Evolutionary conservation across 768 basidiomycete species (phyloP), one percentile per base, ranked within the genome.

Genomic region (Sarcodon aspratus): DNA sequence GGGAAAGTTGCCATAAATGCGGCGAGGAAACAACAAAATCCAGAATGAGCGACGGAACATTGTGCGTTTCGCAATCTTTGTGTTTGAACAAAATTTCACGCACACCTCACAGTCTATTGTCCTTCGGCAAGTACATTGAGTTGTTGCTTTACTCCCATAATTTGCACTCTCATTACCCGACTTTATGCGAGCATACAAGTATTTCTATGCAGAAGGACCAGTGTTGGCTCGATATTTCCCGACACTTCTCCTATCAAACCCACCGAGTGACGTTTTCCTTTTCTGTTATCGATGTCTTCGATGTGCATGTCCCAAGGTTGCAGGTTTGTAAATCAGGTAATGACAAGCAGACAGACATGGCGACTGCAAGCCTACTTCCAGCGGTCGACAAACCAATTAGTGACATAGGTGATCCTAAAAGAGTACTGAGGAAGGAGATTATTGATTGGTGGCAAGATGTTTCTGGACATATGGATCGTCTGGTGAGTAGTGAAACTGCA

Each of bases 391-490:
- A 32, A 7, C 44, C 51, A 32, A 52, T 47, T 8, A 52, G 45
- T 10, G 61, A 62, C 7, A 57, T 51, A 10, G 68, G 65, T 33
- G 66, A 67, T 17, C 74, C 74, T 51, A 79, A 72, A 60, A 68
- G 68, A 36, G 54, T 61, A 3, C 60, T 85, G n/a, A 61, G 79
- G 50, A 62, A 68, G 48, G 79, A 86, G 59, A 84, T 86, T 51
- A 72, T 68, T 58, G 56, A 53, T 33, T 85, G 81, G 79, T 86
- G 82, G 82, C 75, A 79, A 54, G 71, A 73, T 13, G 62, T 85
- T 7, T 67, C 75, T 0, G 76, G 78, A 47, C 72, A 79, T 57
- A 65, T 87, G 52, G 78, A 81, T 54, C 68, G 70, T 52, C 63
- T 85, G 52, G 82, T 81, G 49, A 27, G 77, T 66, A 1, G 21